Evolutionary conservation across 352 stramenopile genomes (phyloP).

Genomic region (Heterotrichella gracilis): DNA sequence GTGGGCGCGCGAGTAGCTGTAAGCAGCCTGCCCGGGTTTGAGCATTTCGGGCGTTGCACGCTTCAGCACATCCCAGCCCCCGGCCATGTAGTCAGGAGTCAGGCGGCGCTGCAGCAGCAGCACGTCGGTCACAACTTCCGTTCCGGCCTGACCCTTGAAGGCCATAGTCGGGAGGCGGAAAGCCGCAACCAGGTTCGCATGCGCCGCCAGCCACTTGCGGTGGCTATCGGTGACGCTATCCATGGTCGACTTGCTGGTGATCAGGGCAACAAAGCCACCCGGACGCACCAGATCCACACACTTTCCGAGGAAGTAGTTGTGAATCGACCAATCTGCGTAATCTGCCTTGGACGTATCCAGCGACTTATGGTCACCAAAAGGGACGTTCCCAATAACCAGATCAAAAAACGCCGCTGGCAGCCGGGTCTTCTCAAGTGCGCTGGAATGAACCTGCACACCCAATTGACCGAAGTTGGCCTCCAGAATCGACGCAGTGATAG

Average conservation of each 20-base stretch:
- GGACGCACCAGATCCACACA: neutral
- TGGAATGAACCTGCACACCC: neutral
- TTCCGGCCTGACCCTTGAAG: constrained; percentile 9
- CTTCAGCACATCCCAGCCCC: no score
- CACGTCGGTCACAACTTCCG: constrained; percentile 11
- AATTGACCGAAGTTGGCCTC: neutral
- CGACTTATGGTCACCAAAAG: neutral
- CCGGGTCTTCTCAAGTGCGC: neutral
- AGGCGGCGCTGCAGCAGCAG: no score
- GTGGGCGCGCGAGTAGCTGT: no score
- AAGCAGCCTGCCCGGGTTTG: no score
- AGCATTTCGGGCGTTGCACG: no score
- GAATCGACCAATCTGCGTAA: neutral
- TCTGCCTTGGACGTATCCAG: no score
- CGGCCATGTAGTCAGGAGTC: no score
- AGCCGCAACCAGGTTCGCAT: neutral
- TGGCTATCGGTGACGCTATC: neutral
- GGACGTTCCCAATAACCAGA: neutral
- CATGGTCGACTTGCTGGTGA: constrained; percentile 12
- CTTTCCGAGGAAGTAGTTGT: constrained; percentile 11
- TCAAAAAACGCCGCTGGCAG: neutral
- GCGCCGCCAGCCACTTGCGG: neutral
- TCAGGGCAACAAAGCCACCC: neutral
- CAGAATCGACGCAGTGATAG: constrained; percentile 8
- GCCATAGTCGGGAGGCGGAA: neutral